Conservation (phyloP, 345 rosid species). For the Eucalyptus sideroxylon region DNA sequence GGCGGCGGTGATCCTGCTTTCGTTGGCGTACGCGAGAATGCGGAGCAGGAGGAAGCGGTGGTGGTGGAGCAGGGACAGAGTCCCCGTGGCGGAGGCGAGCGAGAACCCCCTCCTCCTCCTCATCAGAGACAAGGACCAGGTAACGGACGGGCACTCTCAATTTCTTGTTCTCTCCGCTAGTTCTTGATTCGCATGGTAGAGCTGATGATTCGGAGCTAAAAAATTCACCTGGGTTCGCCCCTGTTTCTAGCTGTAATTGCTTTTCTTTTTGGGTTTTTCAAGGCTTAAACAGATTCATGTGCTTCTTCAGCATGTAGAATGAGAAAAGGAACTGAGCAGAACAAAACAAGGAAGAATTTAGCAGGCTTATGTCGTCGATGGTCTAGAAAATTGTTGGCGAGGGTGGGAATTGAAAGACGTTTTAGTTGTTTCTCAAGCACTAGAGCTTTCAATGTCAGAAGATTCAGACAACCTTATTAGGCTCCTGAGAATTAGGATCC, state of each 20-base stretch:
- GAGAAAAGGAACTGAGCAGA: neutral
- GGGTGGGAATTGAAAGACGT: neutral
- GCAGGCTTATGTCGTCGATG: neutral
- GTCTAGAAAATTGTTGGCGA: neutral
- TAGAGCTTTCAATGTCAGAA: neutral
- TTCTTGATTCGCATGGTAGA: neutral
- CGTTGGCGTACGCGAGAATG: neutral
- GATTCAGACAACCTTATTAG: neutral
- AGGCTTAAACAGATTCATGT: neutral
- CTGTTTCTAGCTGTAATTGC: neutral
- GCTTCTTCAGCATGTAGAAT: neutral
- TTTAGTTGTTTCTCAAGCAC: neutral
- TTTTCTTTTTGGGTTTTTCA: neutral
- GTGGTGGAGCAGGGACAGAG: neutral
- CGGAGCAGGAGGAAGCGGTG: neutral
- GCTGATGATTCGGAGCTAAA: neutral
- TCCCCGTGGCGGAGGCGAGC: neutral
- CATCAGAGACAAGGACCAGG: constrained; percentile 43
- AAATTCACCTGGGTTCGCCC: neutral
- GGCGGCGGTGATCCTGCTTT: constrained; percentile 7
- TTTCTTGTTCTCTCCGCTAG: neutral
- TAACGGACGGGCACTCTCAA: neutral
- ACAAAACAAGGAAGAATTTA: neutral
- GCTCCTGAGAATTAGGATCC: neutral
- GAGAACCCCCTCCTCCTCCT: constrained; percentile 1